These are phyloP conservation scores for Dictyostelium citrinum DNA, from an alignment of 78 protist species.

Conservation along the genomic window DNA sequence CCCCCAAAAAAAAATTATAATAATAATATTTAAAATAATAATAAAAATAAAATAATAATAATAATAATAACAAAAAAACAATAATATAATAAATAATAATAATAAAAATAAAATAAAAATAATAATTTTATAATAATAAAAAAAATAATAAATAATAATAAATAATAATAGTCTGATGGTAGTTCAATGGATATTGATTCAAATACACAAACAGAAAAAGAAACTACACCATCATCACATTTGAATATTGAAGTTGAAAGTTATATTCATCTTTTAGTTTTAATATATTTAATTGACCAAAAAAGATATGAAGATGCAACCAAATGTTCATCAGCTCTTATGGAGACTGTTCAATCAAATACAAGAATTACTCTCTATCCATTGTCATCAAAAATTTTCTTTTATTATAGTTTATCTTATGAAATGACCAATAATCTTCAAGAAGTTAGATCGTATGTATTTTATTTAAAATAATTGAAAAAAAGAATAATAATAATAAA, in stretches of 20 bases:
- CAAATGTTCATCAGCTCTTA: constrained; percentile 28
- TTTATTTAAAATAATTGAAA: too few relatives aligned
- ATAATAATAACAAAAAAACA: not conserved
- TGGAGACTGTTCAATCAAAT: constrained; percentile 27
- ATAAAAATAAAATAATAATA: not conserved
- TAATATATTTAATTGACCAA: constrained; percentile 83
- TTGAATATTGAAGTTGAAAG: constrained; percentile 83
- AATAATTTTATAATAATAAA: not conserved
- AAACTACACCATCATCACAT: constrained; percentile 3
- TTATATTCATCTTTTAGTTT: constrained; percentile 81
- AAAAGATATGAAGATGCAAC: constrained; percentile 34
- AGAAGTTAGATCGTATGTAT: constrained; percentile 75
- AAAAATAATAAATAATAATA: not conserved
- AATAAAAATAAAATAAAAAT: not conserved
- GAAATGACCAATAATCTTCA: constrained; percentile 43
- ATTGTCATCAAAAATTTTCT: constrained; percentile 82
- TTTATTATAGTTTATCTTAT: constrained; percentile 79
- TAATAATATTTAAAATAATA: not conserved
- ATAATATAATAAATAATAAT: not conserved
- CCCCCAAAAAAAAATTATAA: not conserved
- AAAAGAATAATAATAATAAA: not conserved
- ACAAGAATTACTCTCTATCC: constrained; percentile 88
- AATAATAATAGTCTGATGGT: not conserved
- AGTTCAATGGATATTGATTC: constrained; percentile 20
- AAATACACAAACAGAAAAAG: not conserved